Conservation (phyloP, 495 filamentous ascomycete species). For the Extremus antarcticus region DNA sequence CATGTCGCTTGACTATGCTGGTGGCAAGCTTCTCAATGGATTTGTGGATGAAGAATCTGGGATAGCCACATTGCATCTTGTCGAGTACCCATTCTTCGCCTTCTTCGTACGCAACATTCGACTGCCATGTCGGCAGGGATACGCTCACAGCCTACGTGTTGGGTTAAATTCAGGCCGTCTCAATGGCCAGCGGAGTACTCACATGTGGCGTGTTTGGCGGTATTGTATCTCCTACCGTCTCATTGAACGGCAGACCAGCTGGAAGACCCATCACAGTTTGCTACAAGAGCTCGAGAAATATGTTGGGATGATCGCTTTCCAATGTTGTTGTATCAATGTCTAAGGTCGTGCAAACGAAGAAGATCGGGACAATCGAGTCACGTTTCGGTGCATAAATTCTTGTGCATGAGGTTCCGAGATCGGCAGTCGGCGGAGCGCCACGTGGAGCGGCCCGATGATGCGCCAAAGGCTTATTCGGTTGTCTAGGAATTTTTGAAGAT, state of each 20-base stretch:
- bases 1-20: constrained; percentile 55
- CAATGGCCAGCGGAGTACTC: background rate
- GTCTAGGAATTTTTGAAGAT: background rate
- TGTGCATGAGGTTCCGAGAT: background rate
- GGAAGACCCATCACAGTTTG: constrained; percentile 11
- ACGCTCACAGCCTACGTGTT: constrained; percentile 75
- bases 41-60: constrained; percentile 88
- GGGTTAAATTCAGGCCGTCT: constrained; percentile 4
- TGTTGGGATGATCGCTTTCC: too few species aligned
- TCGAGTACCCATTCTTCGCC: constrained; percentile 74
- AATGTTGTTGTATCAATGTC: too few species aligned
- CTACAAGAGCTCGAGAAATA: too few species aligned
- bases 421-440: background rate
- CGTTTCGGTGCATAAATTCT: background rate
- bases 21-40: constrained; percentile 62
- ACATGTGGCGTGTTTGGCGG: constrained; percentile 22
- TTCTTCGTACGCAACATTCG: constrained; percentile 89
- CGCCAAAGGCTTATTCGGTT: background rate
- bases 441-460: background rate
- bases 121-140: constrained; percentile 84
- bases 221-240: constrained; percentile 20
- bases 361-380: background rate
- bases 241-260: constrained; percentile 10
- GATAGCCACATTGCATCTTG: constrained; percentile 86
- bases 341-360: too few species aligned